Base-by-base conservation (phyloP, 2,329 filamentous ascomycete genomes). In the Fusarium compactum region DNA sequence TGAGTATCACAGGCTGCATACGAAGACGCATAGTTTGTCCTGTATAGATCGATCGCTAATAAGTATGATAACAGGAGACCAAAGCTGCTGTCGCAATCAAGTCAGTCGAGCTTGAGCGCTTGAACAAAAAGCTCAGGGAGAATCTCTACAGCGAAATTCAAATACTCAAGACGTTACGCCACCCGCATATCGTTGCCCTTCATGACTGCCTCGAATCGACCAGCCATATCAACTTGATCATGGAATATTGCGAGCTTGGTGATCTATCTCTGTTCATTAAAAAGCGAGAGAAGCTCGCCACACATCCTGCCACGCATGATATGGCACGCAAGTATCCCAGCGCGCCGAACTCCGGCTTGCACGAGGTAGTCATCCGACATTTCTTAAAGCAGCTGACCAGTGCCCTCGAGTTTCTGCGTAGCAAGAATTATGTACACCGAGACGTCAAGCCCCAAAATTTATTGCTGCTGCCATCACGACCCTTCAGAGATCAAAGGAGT, bases 381-480 rank as follows among this genome's bases (percentile, higher is more conserved):
- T 99, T 98, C 77, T 85, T 97, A 62, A 97, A 98, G 80, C 96
- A 99, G 80, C 91, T 99, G 55, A 88, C 93, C 32, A 98, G 95
- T 80, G 95, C 96, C 8, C 85, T 99, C 66, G 89, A 95, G 79
- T 99, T 98, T 76, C 85, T 99, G 56, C 89, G 95, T 58, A 87
- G 90, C 65, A 89, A 91, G 73, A 94, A 97, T 78, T 92, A 97
- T 74, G 94, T 99, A 53, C 96, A 99, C 82, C 93, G 96, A 73
- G 96, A 99, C 78, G 92, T 99, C 76, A 99, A 99, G 79, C 96
- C 96, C 8, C 96, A 99, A 78, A 99, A 99, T 75, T 87, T 99
- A 8, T 86, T 99, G 2, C 86, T 99, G 20, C 91, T 97, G 47
- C 96, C 96, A 4, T 92, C 95, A 3, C 85, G 89, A 9, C 89